Evolutionary conservation across 2,329 filamentous ascomycete genomes (phyloP).

Genomic region (Penicillium sp.): DNA sequence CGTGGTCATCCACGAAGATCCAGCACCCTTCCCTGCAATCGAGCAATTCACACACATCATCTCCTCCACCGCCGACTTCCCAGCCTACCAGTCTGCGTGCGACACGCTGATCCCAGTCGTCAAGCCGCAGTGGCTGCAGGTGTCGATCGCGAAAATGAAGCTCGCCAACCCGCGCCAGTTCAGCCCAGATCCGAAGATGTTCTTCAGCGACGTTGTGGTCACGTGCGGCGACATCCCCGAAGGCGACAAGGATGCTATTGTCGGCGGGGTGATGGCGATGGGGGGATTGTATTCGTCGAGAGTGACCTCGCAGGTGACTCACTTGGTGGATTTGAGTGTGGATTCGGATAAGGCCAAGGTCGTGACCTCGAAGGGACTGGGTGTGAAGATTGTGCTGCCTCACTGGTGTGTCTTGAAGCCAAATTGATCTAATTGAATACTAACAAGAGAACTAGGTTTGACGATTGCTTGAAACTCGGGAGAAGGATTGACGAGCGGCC

Average conservation of each 20-base stretch:
- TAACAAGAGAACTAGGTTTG: conserved; percentile 62
- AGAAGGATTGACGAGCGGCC: conserved; percentile 85
- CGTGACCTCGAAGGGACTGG: conserved; percentile 61
- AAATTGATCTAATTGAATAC: background rate
- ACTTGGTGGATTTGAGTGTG: conserved; percentile 77
- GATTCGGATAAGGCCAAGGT: conserved; percentile 63
- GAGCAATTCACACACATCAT: conserved; percentile 61
- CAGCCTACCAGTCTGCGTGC: conserved; percentile 72
- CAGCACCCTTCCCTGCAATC: conserved; percentile 35
- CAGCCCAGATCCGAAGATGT: conserved; percentile 85
- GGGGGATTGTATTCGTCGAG: conserved; percentile 75
- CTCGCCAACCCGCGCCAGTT: conserved; percentile 75
- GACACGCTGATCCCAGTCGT: conserved; percentile 80
- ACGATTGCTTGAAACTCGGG: conserved; percentile 90
- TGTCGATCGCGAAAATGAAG: conserved; percentile 65
- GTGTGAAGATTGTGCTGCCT: conserved; percentile 80
- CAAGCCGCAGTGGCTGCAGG: conserved; percentile 73
- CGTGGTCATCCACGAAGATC: conserved; percentile 39
- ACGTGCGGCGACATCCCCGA: conserved; percentile 79
- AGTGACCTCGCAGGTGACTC: conserved; percentile 72
- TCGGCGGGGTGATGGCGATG: conserved; percentile 82
- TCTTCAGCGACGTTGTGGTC: conserved; percentile 80
- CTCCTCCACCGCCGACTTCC: conserved; percentile 81
- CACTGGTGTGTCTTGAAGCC: conserved; percentile 69
- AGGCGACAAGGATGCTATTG: conserved; percentile 86